These are phyloP conservation scores for Trichoderma arundinaceum DNA, from an alignment of 2,329 filamentous ascomycete species.

Conservation along the genomic window DNA sequence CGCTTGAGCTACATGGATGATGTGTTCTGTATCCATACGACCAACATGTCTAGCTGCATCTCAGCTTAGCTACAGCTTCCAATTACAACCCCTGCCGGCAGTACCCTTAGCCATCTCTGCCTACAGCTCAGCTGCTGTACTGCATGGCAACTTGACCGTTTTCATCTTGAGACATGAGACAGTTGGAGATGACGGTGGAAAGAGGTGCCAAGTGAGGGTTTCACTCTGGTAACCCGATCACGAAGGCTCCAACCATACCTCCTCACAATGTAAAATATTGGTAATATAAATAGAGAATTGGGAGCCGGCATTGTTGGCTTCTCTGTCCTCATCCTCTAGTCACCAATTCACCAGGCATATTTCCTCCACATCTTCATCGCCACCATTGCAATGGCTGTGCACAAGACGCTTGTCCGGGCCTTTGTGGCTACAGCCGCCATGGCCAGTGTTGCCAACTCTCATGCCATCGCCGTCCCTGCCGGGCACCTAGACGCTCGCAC, in stretches of 20 bases:
- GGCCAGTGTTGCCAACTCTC: neutral
- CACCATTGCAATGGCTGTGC: neutral
- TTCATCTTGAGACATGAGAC: neutral
- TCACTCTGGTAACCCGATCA: neutral
- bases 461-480: constrained; percentile 4
- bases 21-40: neutral
- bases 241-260: neutral
- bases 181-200: neutral
- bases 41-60: neutral
- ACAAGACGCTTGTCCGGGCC: neutral
- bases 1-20: neutral
- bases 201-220: neutral
- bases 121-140: neutral
- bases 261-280: neutral
- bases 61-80: neutral
- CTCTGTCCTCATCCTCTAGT: neutral
- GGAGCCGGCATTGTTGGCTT: no score
- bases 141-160: neutral
- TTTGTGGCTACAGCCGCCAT: neutral
- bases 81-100: no score
- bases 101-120: neutral
- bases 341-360: neutral
- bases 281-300: neutral
- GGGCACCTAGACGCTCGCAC: neutral
- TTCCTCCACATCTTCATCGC: neutral